Evolutionary conservation across 176 grass and related monocot species (phyloP).

Genomic region (Poa pratensis): DNA sequence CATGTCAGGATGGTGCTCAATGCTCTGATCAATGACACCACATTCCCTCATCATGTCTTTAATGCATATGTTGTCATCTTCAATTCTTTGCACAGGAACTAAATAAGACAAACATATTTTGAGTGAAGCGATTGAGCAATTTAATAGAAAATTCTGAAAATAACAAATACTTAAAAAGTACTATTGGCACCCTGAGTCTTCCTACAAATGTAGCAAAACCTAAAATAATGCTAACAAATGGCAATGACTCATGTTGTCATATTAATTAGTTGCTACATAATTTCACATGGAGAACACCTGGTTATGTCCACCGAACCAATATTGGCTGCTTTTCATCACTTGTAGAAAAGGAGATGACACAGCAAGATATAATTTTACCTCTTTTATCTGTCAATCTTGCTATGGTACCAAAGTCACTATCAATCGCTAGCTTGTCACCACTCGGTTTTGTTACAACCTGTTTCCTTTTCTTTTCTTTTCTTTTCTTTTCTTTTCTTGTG

Average conservation of each 20-base stretch:
- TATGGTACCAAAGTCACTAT: slow-evolving; percentile 43
- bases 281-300: neutral
- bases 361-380: slow-evolving; percentile 48
- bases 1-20: slow-evolving; percentile 37
- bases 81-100: slow-evolving; percentile 71
- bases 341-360: slow-evolving; percentile 13
- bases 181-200: neutral
- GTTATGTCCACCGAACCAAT: neutral
- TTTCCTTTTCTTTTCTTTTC: slow-evolving; percentile 98
- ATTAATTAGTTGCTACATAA: neutral
- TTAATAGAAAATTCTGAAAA: slow-evolving; percentile 31
- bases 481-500: slow-evolving; percentile 91
- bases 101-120: slow-evolving; percentile 42
- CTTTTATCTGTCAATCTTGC: slow-evolving; percentile 52
- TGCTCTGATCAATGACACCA: slow-evolving; percentile 59
- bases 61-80: slow-evolving; percentile 71
- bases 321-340: neutral
- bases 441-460: slow-evolving; percentile 49
- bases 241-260: neutral
- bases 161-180: slow-evolving; percentile 13
- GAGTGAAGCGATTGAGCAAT: slow-evolving; percentile 8
- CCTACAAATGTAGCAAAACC: neutral
- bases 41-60: slow-evolving; percentile 73
- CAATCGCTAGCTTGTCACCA: slow-evolving; percentile 42
- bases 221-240: slow-evolving; percentile 7